Evolutionary conservation across 345 rosid species (phyloP), one percentile per base, ranked within the genome.

Genomic region (Microcos paniculata): DNA sequence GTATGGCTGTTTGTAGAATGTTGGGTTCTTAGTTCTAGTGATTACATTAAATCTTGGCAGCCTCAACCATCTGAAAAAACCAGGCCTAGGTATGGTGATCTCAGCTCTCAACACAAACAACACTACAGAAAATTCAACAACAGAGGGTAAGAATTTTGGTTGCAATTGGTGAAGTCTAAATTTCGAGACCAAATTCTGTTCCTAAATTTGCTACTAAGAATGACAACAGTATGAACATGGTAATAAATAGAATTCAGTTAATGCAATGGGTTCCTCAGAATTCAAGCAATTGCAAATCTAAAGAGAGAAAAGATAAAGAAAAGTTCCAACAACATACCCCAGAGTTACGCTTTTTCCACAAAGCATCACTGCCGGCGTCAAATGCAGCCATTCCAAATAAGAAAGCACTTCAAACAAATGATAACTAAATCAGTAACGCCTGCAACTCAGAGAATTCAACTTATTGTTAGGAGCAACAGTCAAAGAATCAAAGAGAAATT

Each of bases 261-360:
- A 14, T 65, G 51, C 15, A n/a, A 35, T 35, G 40, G 40, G 40
- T 35, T 35, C 40, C 40, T 7, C 2, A 35, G 40, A 35, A 35
- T 35, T 35, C 40, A 35, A 35, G 40, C 40, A 35, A 35, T 35
- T 35, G 40, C 40, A 35, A 35, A 35, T 7, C 40, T 2, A 35
- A 35, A 71, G 4, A 33, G 13, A 53, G 19, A 56, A 71, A 21
- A 14, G 7, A 56, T 40, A 72, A 13, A 40, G 38, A 8, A 59
- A 75, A 31, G 28, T 42, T 3, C 8, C 21, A 35, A 56, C n/a
- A 69, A 56, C 89, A 53, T 87, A 90, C 95, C 90, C 96, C 92
- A 23, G 93, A 80, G 74, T 91, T 91, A 59, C 70, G 84, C 82
- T 51, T 80, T 56, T 80, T 85, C 93, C 96, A 91, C 30, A 89